Base-by-base conservation (phyloP, 768 basidiomycete species). In the Kondoa subrosea region DNA sequence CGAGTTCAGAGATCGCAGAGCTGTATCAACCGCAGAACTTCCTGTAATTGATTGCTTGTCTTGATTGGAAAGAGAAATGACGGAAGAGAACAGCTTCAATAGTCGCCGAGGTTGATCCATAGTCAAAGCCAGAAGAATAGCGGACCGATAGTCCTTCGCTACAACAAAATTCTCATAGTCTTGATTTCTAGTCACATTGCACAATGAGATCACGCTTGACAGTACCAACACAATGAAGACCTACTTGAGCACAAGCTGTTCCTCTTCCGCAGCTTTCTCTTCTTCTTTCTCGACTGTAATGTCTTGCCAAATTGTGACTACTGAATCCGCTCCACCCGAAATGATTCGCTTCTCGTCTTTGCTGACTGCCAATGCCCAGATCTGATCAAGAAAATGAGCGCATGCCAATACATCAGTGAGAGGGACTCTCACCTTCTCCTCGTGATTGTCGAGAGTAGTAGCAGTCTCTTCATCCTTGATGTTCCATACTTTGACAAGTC, bases 291-390 rank as follows among this genome's bases (percentile, higher is more conserved):
- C 85, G 75, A 87, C 88, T 0, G 92, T 95, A 70, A 87, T 89
- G 76, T 97, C 93, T 77, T 89, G 81, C 95, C 95, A 97, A 75
- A 99, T 87, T 1, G 90, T 97, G 68, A 95, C 84, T 8, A 95
- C 82, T 15, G 93, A 96, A 77, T 99, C 95, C 8, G 95, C 95
- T 4, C 90, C 91, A 16, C 89, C 95, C 26, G 92, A 92, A 26
- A 96, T 85, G 73, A 97, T 85, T 0, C 83, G 88, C 59, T 80
- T 81, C 74, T 91, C 91, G 74, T 97, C 89, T 4, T 79, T 75
- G 73, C 85, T 87, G 59, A 95, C 79, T 8, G 90, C 85, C 15
- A 97, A 81, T 0, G 92, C 91, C 95, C 95, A 99, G n/a, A 99
- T 85, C 93, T 96, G 72, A 26, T 17, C 2, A n/a, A 34, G 16